Evolutionary conservation across 1,139 yeast genomes (phyloP).

Genomic region (Zygoascus meyerae): DNA sequence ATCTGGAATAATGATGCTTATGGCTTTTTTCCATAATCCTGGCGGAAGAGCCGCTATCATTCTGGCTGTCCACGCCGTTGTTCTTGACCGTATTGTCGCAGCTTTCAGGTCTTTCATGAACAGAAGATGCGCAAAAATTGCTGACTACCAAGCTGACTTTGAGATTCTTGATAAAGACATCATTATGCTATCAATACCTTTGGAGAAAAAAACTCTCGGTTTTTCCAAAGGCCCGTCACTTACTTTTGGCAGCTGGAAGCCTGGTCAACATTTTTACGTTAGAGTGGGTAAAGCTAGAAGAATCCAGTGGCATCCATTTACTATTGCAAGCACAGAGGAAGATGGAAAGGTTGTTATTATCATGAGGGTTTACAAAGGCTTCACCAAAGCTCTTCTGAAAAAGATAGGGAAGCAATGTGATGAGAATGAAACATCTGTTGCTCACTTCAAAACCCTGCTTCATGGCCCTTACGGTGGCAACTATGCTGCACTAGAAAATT

Average conservation of each 20-base stretch:
- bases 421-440: not conserved
- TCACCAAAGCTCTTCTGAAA: constrained; percentile 38
- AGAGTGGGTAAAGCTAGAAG: constrained; percentile 38
- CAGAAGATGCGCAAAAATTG: constrained; percentile 27
- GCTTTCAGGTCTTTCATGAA: constrained; percentile 36
- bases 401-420: constrained; percentile 25
- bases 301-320: constrained; percentile 46
- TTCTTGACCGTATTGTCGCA: constrained; percentile 40
- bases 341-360: constrained; percentile 39
- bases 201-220: constrained; percentile 21
- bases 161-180: constrained; percentile 42
- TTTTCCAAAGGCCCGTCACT: not conserved
- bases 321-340: constrained; percentile 40
- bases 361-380: constrained; percentile 41
- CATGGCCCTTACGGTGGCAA: constrained; percentile 45
- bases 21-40: constrained; percentile 42
- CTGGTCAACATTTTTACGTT: constrained; percentile 45
- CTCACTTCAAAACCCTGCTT: constrained; percentile 27
- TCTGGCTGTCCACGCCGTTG: constrained; percentile 43
- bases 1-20: constrained; percentile 42
- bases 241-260: constrained; percentile 40
- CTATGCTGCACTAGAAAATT: constrained; percentile 40
- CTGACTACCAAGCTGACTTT: constrained; percentile 32
- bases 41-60: constrained; percentile 37
- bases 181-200: constrained; percentile 38